These are phyloP conservation scores for Olyra latifolia DNA, from an alignment of 176 grass and related monocot species.

Conservation along the genomic window DNA sequence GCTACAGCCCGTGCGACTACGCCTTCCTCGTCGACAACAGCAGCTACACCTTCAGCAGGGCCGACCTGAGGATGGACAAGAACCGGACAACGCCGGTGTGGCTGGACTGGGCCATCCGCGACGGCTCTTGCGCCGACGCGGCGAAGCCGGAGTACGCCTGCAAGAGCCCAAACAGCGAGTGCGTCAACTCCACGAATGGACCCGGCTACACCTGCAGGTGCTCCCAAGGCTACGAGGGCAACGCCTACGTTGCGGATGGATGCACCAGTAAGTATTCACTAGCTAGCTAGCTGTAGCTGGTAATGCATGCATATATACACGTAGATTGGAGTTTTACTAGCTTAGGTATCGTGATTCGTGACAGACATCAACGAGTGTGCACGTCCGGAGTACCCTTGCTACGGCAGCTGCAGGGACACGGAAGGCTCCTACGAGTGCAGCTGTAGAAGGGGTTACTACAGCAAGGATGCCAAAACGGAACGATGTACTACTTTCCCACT, in stretches of 20 bases:
- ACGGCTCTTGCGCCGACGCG: background rate
- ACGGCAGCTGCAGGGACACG: background rate
- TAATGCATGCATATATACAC: too few species aligned
- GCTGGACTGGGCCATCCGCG: slow-evolving; percentile 11
- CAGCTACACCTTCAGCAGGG: background rate
- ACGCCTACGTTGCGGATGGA: background rate
- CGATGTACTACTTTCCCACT: background rate
- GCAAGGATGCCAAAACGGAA: background rate
- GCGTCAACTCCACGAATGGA: background rate
- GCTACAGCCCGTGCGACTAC: background rate
- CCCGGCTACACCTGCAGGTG: background rate
- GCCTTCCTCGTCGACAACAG: slow-evolving; percentile 10
- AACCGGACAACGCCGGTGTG: background rate
- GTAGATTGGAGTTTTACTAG: too few species aligned
- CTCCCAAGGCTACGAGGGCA: background rate
- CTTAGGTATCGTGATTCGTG: too few species aligned
- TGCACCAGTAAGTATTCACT: background rate
- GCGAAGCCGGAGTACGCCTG: background rate
- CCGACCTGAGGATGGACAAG: background rate
- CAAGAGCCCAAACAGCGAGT: background rate
- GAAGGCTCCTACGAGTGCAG: background rate
- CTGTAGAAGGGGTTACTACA: background rate
- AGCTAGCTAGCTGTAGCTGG: too few species aligned
- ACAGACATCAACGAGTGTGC: slow-evolving; percentile 15
- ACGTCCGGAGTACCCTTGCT: background rate